These are phyloP conservation scores for Chlorella sp. DNA, from an alignment of 139 green algal species.

Conservation along the genomic window DNA sequence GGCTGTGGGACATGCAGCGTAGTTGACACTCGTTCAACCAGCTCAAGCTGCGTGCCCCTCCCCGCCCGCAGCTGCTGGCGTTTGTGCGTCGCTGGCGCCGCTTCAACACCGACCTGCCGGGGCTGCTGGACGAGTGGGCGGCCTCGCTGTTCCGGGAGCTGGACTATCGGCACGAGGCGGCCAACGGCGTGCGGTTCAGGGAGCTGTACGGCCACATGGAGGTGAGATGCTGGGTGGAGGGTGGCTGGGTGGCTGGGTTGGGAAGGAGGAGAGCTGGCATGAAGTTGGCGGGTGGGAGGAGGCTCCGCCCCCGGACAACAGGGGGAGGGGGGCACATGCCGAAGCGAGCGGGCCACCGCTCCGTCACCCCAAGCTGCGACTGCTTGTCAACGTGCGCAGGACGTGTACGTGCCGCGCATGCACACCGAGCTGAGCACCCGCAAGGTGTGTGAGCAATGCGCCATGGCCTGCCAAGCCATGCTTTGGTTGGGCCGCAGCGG, in stretches of 20 bases:
- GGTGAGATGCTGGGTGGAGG: slow-evolving; percentile 31
- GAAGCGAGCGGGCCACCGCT: too few relatives aligned
- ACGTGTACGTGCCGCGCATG: slow-evolving; percentile 68
- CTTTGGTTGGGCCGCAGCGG: too few relatives aligned
- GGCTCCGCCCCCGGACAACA: too few relatives aligned
- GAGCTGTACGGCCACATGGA: slow-evolving; percentile 69
- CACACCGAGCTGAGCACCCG: slow-evolving; percentile 51
- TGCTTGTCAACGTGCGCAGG: slow-evolving; percentile 49
- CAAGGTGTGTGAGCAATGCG: too few relatives aligned
- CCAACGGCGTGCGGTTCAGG: slow-evolving; percentile 71
- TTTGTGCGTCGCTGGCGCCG: slow-evolving; percentile 43
- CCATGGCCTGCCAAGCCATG: too few relatives aligned
- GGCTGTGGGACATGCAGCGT: background rate
- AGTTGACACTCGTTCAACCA: too few relatives aligned
- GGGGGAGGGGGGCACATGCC: too few relatives aligned
- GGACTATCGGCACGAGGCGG: slow-evolving; percentile 83
- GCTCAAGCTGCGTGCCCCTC: background rate
- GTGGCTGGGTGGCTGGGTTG: background rate
- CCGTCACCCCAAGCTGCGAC: too few relatives aligned
- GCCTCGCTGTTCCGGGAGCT: slow-evolving; percentile 82
- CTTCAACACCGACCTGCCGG: slow-evolving; percentile 87
- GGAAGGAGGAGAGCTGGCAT: too few relatives aligned
- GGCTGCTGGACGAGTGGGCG: slow-evolving; percentile 92
- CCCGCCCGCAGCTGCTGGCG: slow-evolving; percentile 13
- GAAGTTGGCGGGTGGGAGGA: too few relatives aligned